These are phyloP conservation scores for Pseudopithomyces maydicus DNA, from an alignment of 2,329 filamentous ascomycete genomes.

Conservation along the genomic window DNA sequence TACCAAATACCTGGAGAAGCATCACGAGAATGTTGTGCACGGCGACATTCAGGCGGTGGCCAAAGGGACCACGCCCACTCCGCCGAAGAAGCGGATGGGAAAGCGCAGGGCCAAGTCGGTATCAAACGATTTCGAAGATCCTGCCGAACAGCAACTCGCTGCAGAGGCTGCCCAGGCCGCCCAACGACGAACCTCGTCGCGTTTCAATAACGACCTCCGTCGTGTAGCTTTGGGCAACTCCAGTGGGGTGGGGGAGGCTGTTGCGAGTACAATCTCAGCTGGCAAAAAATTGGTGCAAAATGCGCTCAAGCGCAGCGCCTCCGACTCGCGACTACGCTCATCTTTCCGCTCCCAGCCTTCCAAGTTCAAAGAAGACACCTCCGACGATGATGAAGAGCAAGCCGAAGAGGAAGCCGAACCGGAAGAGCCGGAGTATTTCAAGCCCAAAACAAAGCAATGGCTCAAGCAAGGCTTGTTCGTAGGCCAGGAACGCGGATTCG, in stretches of 20 bases:
- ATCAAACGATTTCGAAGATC: conserved; percentile 23
- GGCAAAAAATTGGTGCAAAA: conserved; percentile 42
- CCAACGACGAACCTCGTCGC: conserved; percentile 38
- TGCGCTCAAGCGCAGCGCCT: conserved; percentile 32
- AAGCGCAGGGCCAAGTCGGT: conserved; percentile 15
- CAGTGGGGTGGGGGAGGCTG: conserved; percentile 31
- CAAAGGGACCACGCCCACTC: conserved; percentile 16
- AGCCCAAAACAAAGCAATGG: conserved; percentile 71
- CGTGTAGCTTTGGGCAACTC: conserved; percentile 39
- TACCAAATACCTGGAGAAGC: conserved; percentile 47
- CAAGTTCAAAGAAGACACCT: conserved; percentile 28
- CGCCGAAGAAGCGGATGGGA: conserved; percentile 25
- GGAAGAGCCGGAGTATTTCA: conserved; percentile 26
- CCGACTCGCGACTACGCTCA: conserved; percentile 28
- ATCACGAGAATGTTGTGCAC: conserved; percentile 44
- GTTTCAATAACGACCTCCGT: conserved; percentile 35
- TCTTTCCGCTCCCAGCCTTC: conserved; percentile 17
- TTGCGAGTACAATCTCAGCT: conserved; percentile 40
- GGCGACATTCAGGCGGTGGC: conserved; percentile 26
- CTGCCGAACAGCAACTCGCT: conserved; percentile 38
- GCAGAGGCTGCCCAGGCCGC: conserved; percentile 39
- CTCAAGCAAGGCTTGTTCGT: conserved; percentile 83
- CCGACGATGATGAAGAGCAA: conserved; percentile 19
- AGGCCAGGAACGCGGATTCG: conserved; percentile 66
- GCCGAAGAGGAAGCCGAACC: conserved; percentile 15